Percentiles rank a stretch among this genome's conserved stretches.
Conservation (phyloP, 768 basidiomycete genomes). For the Lactifluus volemus region DNA sequence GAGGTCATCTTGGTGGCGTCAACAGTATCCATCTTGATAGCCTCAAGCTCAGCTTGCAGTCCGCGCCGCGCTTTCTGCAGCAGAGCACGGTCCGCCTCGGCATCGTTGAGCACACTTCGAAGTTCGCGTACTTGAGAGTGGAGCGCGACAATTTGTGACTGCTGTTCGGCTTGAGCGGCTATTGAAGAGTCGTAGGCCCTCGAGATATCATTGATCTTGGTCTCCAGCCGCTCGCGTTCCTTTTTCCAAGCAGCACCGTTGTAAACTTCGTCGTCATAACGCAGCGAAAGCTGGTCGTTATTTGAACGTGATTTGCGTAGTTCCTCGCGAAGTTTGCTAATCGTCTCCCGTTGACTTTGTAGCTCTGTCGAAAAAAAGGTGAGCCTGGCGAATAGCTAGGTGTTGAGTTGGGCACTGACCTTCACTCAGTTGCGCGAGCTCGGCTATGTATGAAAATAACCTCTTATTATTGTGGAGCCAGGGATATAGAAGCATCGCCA, state of each 20-base stretch:
- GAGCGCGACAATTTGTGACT: slow-evolving; percentile 72
- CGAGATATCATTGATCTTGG: slow-evolving; percentile 66
- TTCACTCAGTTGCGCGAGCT: slow-evolving; percentile 73
- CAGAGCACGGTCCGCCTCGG: slow-evolving; percentile 70
- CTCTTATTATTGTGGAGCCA: not conserved
- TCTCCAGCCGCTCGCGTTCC: slow-evolving; percentile 80
- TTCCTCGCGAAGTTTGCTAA: slow-evolving; percentile 72
- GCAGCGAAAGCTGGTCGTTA: slow-evolving; percentile 64
- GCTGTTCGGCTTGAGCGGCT: slow-evolving; percentile 69
- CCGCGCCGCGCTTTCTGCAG: slow-evolving; percentile 77
- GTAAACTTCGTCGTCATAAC: slow-evolving; percentile 70
- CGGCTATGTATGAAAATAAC: slow-evolving; percentile 36
- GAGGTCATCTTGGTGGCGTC: slow-evolving; percentile 62
- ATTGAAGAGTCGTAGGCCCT: slow-evolving; percentile 69
- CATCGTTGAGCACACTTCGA: slow-evolving; percentile 72
- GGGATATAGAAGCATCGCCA: slow-evolving; percentile 1
- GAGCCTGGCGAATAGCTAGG: not conserved
- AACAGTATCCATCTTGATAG: slow-evolving; percentile 66
- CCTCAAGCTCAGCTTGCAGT: slow-evolving; percentile 71
- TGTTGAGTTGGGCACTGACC: slow-evolving; percentile 32
- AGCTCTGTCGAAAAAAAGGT: slow-evolving; percentile 39
- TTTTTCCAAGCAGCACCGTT: slow-evolving; percentile 77
- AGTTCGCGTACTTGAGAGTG: slow-evolving; percentile 84
- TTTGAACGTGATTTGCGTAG: slow-evolving; percentile 71
- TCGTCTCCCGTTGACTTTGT: slow-evolving; percentile 65